These are phyloP conservation scores for Penicillium chermesinum DNA, from an alignment of 495 filamentous ascomycete species.

Conservation along the genomic window DNA sequence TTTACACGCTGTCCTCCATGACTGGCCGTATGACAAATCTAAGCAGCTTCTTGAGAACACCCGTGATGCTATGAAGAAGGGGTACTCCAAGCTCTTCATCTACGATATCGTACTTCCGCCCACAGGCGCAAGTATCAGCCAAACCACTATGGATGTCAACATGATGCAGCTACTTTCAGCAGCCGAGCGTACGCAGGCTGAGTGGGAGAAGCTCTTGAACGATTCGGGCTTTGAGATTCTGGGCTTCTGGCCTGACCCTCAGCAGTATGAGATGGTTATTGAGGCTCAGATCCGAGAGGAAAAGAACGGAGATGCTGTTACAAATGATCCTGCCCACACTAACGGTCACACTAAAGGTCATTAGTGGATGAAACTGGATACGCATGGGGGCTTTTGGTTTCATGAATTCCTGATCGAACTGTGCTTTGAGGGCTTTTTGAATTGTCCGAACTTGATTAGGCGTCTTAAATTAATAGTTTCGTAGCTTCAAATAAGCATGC, in stretches of 20 bases:
- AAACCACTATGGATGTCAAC: constrained; percentile 31
- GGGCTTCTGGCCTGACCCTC: constrained; percentile 35
- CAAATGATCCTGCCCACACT: constrained; percentile 8
- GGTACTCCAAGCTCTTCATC: constrained; percentile 43
- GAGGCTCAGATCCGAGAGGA: constrained; percentile 58
- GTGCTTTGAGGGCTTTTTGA: too few relatives aligned
- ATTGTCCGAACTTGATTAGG: too few relatives aligned
- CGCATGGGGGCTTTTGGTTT: too few relatives aligned
- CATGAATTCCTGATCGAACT: too few relatives aligned
- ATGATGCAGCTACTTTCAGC: constrained; percentile 35
- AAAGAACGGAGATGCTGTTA: constrained; percentile 83
- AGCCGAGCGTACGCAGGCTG: constrained; percentile 30
- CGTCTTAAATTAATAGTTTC: too few relatives aligned
- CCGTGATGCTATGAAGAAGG: constrained; percentile 34
- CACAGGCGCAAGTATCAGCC: constrained; percentile 21
- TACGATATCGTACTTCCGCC: constrained; percentile 41
- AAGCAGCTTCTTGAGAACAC: constrained; percentile 19
- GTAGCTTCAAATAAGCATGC: too few relatives aligned
- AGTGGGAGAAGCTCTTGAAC: constrained; percentile 36
- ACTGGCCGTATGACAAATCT: constrained; percentile 35
- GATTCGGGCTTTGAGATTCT: constrained; percentile 38
- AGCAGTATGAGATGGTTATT: constrained; percentile 28
- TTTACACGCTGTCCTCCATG: constrained; percentile 43
- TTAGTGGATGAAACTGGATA: too few relatives aligned
- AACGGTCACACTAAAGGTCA: background rate